Conservation (phyloP, 164 flowering plant genomes). For the Piper betle region DNA sequence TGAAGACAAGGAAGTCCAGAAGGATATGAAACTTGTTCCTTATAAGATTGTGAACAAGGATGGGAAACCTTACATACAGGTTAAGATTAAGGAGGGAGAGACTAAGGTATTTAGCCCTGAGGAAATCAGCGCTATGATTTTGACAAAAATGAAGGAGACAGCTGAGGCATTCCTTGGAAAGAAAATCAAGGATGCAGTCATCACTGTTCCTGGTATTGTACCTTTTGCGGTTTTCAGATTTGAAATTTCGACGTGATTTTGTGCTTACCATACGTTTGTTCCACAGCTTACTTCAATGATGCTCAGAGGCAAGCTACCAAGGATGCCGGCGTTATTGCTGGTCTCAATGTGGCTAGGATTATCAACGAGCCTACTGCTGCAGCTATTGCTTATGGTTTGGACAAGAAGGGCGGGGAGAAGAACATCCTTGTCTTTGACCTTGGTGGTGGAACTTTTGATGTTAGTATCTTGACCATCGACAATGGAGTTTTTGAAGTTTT, state of each 20-base stretch:
- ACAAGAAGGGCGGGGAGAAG: conserved; percentile 88
- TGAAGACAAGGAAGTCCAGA: conserved; percentile 83
- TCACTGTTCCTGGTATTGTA: conserved; percentile 70
- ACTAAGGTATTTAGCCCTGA: conserved; percentile 85
- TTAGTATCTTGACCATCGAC: conserved; percentile 82
- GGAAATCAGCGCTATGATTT: conserved; percentile 84
- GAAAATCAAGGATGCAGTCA: conserved; percentile 88
- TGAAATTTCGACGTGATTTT: not conserved
- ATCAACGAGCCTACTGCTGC: conserved; percentile 95
- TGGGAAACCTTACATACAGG: conserved; percentile 84
- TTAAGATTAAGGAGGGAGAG: conserved; percentile 64
- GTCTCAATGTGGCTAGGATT: conserved; percentile 77
- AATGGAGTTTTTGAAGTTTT: conserved; percentile 96
- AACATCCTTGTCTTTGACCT: conserved; percentile 92
- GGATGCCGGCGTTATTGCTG: conserved; percentile 91
- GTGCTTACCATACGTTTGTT: not conserved
- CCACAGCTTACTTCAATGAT: conserved; percentile 81
- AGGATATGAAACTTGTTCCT: conserved; percentile 75
- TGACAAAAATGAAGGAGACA: conserved; percentile 85
- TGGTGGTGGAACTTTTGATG: conserved; percentile 94
- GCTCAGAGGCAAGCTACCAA: conserved; percentile 96
- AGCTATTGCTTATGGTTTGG: conserved; percentile 87
- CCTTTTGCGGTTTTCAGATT: not conserved
- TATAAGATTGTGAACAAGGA: conserved; percentile 79
- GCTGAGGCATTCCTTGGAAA: conserved; percentile 93